phyloP scores from a whole-genome alignment of 441 rosid species.

The Macaranga tanarius region DNA sequence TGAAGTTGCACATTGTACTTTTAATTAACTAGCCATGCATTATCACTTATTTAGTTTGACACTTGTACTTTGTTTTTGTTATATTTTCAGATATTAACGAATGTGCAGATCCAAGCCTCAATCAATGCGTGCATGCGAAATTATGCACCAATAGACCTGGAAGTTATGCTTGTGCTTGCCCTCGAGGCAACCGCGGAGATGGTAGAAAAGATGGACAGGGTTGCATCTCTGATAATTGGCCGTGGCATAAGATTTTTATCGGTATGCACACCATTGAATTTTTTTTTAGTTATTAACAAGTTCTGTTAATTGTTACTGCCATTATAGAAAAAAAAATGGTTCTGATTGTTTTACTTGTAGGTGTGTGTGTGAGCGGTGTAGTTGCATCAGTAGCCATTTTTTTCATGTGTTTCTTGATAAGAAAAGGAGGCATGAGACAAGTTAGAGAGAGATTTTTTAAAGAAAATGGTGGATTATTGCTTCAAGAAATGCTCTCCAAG shows the following conservation, averaged over 20 bases:
- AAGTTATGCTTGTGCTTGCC: conserved; percentile 22
- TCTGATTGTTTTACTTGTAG: background rate
- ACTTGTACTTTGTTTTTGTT: background rate
- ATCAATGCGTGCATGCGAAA: background rate
- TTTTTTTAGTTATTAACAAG: background rate
- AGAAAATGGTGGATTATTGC: conserved; percentile 41
- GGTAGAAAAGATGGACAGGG: background rate
- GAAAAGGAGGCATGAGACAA: conserved; percentile 23
- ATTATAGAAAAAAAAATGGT: background rate
- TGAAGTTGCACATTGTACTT: no score
- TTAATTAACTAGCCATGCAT: no score
- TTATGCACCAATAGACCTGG: conserved; percentile 15
- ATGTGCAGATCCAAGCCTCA: background rate
- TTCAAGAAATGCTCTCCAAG: conserved; percentile 21
- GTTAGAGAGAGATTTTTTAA: conserved; percentile 25
- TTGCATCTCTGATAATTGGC: background rate
- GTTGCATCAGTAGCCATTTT: background rate
- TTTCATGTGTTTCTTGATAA: conserved; percentile 13
- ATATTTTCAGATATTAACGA: conserved; percentile 27
- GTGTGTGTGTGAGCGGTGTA: conserved; percentile 21
- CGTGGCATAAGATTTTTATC: background rate
- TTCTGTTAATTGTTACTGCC: background rate
- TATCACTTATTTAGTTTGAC: no score
- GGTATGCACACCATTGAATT: background rate
- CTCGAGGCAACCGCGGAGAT: background rate